Percentiles rank a stretch among this genome's conserved stretches.
These are phyloP conservation scores for Suhomyces kilbournensis DNA, from an alignment of 805 yeast genomes.

Conservation along the genomic window DNA sequence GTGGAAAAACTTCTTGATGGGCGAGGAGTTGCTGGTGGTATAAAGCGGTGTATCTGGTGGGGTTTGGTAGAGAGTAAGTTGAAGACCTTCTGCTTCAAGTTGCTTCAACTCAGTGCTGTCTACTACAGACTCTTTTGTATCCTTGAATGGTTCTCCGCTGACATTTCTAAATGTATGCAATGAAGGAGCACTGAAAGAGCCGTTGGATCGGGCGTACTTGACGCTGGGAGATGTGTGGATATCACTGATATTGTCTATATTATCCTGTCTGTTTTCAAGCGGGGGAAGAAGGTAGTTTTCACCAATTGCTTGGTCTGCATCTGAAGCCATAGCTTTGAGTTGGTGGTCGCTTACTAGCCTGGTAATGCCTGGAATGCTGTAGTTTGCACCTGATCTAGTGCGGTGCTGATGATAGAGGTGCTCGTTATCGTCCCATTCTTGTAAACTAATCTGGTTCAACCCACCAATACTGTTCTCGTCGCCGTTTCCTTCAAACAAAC, in stretches of 20 bases:
- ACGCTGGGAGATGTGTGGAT: constrained; percentile 9
- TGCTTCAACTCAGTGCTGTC: background rate
- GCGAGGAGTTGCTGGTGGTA: constrained; percentile 22
- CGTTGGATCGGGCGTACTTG: constrained; percentile 9
- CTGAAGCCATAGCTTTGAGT: constrained; percentile 5
- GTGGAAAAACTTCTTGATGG: constrained; percentile 29
- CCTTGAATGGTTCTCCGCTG: background rate
- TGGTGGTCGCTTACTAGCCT: constrained; percentile 18
- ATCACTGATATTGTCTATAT: constrained; percentile 30
- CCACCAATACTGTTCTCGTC: background rate
- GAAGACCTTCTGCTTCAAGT: background rate
- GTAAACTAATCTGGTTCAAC: constrained; percentile 21
- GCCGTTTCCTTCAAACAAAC: background rate
- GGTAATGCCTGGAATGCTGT: constrained; percentile 15
- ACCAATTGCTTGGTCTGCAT: constrained; percentile 1
- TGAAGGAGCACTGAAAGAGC: constrained; percentile 41
- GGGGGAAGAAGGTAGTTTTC: constrained; percentile 8
- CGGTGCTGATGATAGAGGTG: constrained; percentile 23
- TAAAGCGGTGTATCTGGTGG: constrained; percentile 6
- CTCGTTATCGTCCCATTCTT: constrained; percentile 31
- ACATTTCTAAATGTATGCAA: constrained; percentile 35
- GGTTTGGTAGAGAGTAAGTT: constrained; percentile 8
- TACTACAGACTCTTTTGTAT: background rate
- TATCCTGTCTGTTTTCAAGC: constrained; percentile 13
- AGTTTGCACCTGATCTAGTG: constrained; percentile 21